Evolutionary conservation across 306 rosid species (phyloP), one percentile per base, ranked within the genome.

Genomic region (Lathyrus sativus): DNA sequence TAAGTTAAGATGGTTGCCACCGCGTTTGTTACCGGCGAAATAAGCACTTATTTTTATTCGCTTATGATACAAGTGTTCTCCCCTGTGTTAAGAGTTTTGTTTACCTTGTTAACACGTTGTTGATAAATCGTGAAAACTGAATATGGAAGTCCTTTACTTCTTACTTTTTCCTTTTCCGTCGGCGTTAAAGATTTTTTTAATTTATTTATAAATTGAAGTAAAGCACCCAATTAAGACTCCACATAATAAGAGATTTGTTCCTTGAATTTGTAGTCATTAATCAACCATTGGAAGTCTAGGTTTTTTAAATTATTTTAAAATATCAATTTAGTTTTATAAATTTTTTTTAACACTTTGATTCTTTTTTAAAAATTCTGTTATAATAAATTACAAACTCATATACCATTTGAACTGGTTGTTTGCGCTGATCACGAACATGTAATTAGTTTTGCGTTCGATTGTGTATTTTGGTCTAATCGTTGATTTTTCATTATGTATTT

Each of bases 1-100:
- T 69, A 11, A 31, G 50, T 33, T 53, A 31, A 22, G 70, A 57
- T n/a, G 48, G 68, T 15, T 51, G 71, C 4, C 33, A 38, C 56
- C 58, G 26, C 46, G 46, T 24, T 46, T 7, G 38, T 46, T 73
- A 50, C 76, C 76, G 81, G 58, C 72, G 26, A 65, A 31, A 71
- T 56, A 65, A 45, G 62, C 49, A 65, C 48, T 41, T 19, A 4
- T 13, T 39, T 4, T 56, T 56, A 11, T 48, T 45, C 39, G 62
- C 67, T 31, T 42, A 29, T 41, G 38, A 28, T 51, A 15, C 13
- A 55, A 42, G 65, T 54, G 65, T 44, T 45, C 15, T 64, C 15
- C 55, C 37, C 18, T 33, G 42, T 7, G 41, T 31, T 31, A 6
- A 28, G 14, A 33, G 54, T 9, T 63, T 42, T 43, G 38, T 46